Conservation (phyloP, 805 yeast genomes). For the Peterozyma xylosa region DNA sequence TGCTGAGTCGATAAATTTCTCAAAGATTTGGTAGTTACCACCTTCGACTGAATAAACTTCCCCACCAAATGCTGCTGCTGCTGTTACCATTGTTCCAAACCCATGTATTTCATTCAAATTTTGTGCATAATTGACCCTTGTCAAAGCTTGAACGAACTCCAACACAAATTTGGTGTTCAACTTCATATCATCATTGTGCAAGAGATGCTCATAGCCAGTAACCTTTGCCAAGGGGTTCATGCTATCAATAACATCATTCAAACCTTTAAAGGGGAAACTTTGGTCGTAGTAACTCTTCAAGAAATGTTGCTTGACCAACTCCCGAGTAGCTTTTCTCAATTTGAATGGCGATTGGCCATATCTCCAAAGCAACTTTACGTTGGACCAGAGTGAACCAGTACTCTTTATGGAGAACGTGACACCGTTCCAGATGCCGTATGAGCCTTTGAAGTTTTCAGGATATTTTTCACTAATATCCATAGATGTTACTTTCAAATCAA, state of each 20-base stretch:
- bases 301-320: conserved; percentile 20
- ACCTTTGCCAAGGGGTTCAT: conserved; percentile 16
- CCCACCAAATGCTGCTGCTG: conserved; percentile 23
- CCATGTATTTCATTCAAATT: conserved; percentile 33
- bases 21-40: conserved; percentile 38
- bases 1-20: conserved; percentile 26
- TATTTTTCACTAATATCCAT: conserved; percentile 11
- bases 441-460: conserved; percentile 1
- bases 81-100: conserved; percentile 29
- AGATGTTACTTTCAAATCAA: conserved; percentile 19
- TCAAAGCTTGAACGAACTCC: conserved; percentile 29
- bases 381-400: conserved; percentile 2
- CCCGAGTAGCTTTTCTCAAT: conserved; percentile 12
- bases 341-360: conserved; percentile 23
- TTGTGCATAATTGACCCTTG: conserved; percentile 37
- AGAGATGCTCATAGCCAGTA: conserved; percentile 20
- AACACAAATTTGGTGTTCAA: conserved; percentile 7
- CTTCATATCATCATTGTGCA: background rate
- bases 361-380: conserved; percentile 17
- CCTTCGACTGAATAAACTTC: conserved; percentile 29
- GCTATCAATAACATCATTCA: conserved; percentile 17
- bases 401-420: conserved; percentile 13
- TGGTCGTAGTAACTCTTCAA: conserved; percentile 19
- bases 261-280: conserved; percentile 28
- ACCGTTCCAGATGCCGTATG: conserved; percentile 32